phyloP scores from a whole-genome alignment of 345 rosid species.

The Syzygium aqueum region DNA sequence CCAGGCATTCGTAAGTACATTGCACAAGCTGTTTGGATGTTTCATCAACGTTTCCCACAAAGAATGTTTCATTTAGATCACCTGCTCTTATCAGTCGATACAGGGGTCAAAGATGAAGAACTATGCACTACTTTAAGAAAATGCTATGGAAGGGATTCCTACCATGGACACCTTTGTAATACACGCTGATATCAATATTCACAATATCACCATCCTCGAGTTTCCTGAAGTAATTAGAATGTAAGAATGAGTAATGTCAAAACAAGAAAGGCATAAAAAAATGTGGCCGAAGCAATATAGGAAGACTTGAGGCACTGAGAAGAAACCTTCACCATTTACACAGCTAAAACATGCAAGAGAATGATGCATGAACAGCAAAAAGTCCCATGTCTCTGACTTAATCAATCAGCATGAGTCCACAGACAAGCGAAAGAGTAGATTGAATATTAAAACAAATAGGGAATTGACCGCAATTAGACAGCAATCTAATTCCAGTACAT shows the following conservation, averaged over 20 bases:
- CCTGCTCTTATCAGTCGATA: constrained; percentile 27
- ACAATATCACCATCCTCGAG: constrained; percentile 95
- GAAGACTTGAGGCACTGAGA: neutral
- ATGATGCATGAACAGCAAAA: neutral
- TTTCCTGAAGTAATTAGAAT: constrained; percentile 39
- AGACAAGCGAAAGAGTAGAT: neutral
- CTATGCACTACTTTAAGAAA: neutral
- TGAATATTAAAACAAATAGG: neutral
- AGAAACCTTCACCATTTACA: neutral
- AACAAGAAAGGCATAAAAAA: neutral
- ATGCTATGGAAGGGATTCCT: constrained; percentile 4
- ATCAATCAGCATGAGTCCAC: neutral
- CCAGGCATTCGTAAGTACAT: constrained; percentile 87
- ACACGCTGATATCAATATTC: constrained; percentile 83
- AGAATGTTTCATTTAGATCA: constrained; percentile 93
- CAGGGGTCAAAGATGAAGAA: constrained; percentile 1
- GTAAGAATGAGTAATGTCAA: neutral
- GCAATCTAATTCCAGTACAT: neutral
- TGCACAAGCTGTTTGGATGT: constrained; percentile 72
- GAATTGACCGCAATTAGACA: neutral
- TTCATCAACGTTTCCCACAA: constrained; percentile 95
- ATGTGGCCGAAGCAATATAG: neutral
- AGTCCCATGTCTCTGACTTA: neutral
- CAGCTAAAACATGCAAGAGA: neutral
- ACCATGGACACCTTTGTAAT: constrained; percentile 93